Evolutionary conservation across 2,329 filamentous ascomycete species (phyloP).

Genomic region (Arachnomyces sp.): DNA sequence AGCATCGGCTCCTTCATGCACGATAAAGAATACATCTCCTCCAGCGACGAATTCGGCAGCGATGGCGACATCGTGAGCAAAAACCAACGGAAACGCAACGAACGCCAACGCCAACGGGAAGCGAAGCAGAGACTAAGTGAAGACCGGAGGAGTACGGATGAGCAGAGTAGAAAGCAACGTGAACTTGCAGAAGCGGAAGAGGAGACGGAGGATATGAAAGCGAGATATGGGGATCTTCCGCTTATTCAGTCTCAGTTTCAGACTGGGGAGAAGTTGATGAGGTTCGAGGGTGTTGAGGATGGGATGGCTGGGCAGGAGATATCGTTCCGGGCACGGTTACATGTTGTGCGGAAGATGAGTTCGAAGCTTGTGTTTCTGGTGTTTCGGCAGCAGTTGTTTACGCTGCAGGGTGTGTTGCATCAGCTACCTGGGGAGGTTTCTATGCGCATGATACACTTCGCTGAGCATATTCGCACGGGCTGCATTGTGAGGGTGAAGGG

Average conservation of each 20-base stretch:
- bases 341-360: constrained; percentile 74
- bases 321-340: constrained; percentile 61
- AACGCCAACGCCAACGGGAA: constrained; percentile 31
- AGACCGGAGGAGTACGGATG: constrained; percentile 26
- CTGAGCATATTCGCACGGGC: constrained; percentile 71
- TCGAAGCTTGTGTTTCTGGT: constrained; percentile 76
- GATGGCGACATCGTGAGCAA: constrained; percentile 36
- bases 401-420: constrained; percentile 74
- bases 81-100: constrained; percentile 37
- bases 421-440: constrained; percentile 54
- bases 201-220: constrained; percentile 51
- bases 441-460: constrained; percentile 75
- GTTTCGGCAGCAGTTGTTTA: constrained; percentile 73
- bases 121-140: constrained; percentile 29
- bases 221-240: constrained; percentile 50
- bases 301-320: constrained; percentile 52
- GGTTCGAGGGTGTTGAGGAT: constrained; percentile 44
- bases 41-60: constrained; percentile 34
- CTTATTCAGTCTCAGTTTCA: constrained; percentile 50
- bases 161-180: constrained; percentile 30
- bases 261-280: constrained; percentile 39
- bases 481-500: constrained; percentile 70
- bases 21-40: constrained; percentile 33
- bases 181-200: constrained; percentile 41
- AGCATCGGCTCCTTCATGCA: constrained; percentile 35